These are phyloP conservation scores for Aspergillus calidoustus DNA, from an alignment of 2,329 filamentous ascomycete genomes.

Conservation along the genomic window DNA sequence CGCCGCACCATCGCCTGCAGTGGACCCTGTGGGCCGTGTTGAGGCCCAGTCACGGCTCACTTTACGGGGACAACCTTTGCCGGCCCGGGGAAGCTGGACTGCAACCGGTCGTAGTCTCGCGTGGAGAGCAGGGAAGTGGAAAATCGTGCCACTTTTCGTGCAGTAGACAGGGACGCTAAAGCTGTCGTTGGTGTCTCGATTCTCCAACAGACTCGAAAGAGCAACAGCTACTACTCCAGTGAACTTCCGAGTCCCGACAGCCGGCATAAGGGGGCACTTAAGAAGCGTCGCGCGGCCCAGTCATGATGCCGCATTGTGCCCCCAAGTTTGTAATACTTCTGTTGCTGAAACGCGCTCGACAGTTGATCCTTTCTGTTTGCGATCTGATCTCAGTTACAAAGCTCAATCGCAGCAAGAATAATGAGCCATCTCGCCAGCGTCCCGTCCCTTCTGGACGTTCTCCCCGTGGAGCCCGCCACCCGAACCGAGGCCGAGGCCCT, in stretches of 20 bases:
- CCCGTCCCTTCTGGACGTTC: not conserved
- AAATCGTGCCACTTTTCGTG: not conserved
- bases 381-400: not conserved
- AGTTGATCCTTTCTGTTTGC: not conserved
- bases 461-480: not conserved
- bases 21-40: not conserved
- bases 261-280: not conserved
- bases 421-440: constrained; percentile 1
- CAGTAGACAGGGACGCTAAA: too few species aligned
- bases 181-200: too few species aligned
- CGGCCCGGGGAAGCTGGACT: not conserved
- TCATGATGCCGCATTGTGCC: too few species aligned
- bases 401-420: not conserved
- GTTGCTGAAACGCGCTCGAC: not conserved
- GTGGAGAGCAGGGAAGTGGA: not conserved
- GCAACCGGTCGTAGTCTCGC: not conserved
- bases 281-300: not conserved
- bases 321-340: not conserved
- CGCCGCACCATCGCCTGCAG: not conserved
- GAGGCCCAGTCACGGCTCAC: not conserved
- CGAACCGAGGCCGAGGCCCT: not conserved
- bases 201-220: too few species aligned
- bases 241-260: not conserved
- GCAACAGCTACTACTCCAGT: not conserved
- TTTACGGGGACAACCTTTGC: not conserved